Evolutionary conservation across 208 protist genomes (phyloP).

Genomic region (Angomonas ambiguus): DNA sequence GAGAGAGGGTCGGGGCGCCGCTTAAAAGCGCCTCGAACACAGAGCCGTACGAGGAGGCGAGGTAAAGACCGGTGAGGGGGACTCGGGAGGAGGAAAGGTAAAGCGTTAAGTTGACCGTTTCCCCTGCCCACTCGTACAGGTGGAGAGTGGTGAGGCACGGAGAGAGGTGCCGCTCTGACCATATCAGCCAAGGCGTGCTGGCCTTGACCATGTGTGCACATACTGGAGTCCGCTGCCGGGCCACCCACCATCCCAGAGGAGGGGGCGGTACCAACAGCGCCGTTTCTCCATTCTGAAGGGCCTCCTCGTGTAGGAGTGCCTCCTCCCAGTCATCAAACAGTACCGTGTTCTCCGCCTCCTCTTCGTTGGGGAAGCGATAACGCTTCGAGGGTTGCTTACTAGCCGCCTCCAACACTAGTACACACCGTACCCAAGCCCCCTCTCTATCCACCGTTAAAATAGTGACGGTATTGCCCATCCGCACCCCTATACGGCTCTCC

Average conservation of each 20-base stretch:
- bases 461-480: not conserved
- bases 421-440: not conserved
- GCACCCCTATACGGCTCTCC: not conserved
- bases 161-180: not conserved
- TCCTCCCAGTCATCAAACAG: constrained; percentile 13
- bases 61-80: not conserved
- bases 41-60: not conserved
- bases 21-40: not conserved
- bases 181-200: constrained; percentile 9
- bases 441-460: not conserved
- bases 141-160: not conserved
- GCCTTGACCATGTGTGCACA: constrained; percentile 2
- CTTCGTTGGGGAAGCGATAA: not conserved
- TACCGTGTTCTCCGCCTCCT: not conserved
- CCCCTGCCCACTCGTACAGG: not conserved
- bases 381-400: not conserved
- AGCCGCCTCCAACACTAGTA: not conserved
- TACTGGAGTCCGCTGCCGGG: not conserved
- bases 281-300: not conserved
- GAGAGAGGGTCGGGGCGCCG: not conserved
- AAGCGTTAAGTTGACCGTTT: not conserved
- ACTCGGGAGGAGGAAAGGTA: not conserved
- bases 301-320: constrained; percentile 1
- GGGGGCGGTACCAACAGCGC: not conserved
- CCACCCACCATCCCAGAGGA: not conserved